Evolutionary conservation across 2,329 filamentous ascomycete species (phyloP).

Genomic region (Venturia nashicola): DNA sequence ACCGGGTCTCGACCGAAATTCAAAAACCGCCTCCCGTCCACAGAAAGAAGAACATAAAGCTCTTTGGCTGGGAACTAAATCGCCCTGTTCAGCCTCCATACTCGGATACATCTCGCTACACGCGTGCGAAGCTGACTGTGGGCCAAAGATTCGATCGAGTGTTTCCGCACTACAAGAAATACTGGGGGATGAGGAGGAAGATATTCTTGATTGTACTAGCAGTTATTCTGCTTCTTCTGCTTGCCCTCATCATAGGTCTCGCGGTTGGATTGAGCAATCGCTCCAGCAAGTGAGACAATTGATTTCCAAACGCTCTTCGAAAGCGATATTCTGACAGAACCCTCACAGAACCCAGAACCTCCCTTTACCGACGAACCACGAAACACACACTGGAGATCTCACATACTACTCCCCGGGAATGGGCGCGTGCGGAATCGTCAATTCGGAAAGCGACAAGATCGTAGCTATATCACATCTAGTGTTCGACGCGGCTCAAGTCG

Average conservation of each 20-base stretch:
- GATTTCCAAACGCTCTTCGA: not conserved
- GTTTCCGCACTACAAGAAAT: not conserved
- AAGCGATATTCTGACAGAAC: not conserved
- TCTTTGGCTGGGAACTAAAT: not conserved
- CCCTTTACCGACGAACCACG: conserved; percentile 6
- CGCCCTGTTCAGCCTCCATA: not conserved
- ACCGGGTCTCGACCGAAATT: not conserved
- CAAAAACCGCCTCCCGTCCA: not conserved
- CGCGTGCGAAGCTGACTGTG: not conserved
- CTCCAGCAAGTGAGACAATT: conserved; percentile 2
- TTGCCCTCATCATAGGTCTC: conserved; percentile 9
- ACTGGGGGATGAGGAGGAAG: conserved; percentile 3
- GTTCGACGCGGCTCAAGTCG: conserved; percentile 12
- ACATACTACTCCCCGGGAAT: conserved; percentile 12
- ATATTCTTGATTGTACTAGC: conserved; percentile 2
- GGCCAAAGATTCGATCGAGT: not conserved
- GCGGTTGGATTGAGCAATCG: conserved; percentile 6
- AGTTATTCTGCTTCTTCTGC: not conserved
- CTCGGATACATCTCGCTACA: not conserved
- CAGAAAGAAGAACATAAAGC: not conserved
- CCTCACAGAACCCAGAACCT: conserved; percentile 8
- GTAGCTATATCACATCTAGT: conserved; percentile 15
- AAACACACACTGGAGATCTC: conserved; percentile 11
- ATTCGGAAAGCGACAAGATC: conserved; percentile 13
- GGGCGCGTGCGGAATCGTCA: conserved; percentile 11